phyloP scores from a whole-genome alignment of 257 asterid species.

The Cordia subcordata region DNA sequence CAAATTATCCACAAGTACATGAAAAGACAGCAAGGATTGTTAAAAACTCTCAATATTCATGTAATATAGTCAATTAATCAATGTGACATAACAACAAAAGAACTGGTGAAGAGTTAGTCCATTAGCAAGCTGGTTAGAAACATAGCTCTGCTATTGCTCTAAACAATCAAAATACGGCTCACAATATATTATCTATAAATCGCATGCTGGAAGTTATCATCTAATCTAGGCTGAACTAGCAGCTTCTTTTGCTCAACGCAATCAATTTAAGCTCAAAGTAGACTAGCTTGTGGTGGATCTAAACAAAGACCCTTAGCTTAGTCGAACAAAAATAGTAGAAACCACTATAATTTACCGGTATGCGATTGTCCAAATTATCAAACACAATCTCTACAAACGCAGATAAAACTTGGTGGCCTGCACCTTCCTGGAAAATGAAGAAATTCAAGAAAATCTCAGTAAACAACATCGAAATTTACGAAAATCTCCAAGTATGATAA shows the following conservation, averaged over 20 bases:
- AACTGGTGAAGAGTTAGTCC: too few species aligned
- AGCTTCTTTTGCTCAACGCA: background rate
- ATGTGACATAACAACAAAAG: too few species aligned
- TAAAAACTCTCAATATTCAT: too few species aligned
- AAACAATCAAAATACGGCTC: too few species aligned
- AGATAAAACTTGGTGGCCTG: slow-evolving; percentile 87
- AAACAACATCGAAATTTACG: background rate
- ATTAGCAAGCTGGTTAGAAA: too few species aligned
- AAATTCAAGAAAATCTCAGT: slow-evolving; percentile 14
- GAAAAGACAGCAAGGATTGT: too few species aligned
- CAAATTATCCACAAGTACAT: too few species aligned
- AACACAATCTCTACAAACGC: slow-evolving; percentile 99
- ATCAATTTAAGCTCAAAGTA: background rate
- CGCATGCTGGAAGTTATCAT: too few species aligned
- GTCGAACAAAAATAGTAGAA: background rate
- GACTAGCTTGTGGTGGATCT: background rate
- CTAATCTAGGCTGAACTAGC: too few species aligned
- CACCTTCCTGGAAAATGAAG: slow-evolving; percentile 74
- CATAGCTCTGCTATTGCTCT: too few species aligned
- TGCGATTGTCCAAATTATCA: slow-evolving; percentile 92
- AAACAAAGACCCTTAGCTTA: background rate
- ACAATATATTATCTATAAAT: too few species aligned
- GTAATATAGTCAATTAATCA: too few species aligned
- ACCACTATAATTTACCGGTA: slow-evolving; percentile 56
- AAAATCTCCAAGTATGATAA: background rate